phyloP scores from a whole-genome alignment of 2,329 filamentous ascomycete species.

The Monascus ruber region DNA sequence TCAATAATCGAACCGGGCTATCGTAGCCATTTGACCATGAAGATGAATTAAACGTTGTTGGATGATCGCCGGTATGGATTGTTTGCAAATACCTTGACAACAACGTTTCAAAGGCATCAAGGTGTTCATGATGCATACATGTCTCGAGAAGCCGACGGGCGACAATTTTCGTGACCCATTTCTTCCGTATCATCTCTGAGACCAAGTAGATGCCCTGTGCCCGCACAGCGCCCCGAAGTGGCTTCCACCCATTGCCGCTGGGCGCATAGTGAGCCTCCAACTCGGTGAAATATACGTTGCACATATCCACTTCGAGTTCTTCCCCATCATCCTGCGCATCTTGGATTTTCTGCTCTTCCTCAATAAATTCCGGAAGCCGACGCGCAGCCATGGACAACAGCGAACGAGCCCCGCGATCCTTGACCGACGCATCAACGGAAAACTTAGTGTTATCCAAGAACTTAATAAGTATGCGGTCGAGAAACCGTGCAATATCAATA shows the following conservation, averaged over 20 bases:
- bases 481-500: conserved; percentile 22
- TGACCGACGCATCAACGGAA: conserved; percentile 1
- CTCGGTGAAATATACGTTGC: conserved; percentile 31
- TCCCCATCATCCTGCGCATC: conserved; percentile 20
- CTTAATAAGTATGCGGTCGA: conserved; percentile 25
- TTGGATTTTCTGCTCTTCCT: conserved; percentile 24
- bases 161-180: conserved; percentile 23
- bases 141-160: conserved; percentile 22
- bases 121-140: conserved; percentile 17
- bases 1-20: conserved; percentile 20
- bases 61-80: conserved; percentile 18
- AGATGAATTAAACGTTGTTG: conserved; percentile 14
- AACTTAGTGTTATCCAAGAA: conserved; percentile 25
- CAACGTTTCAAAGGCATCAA: conserved; percentile 26
- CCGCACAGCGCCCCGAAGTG: conserved; percentile 30
- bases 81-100: conserved; percentile 21
- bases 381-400: conserved; percentile 26
- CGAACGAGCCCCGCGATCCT: conserved; percentile 19
- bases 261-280: conserved; percentile 28
- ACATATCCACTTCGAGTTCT: conserved; percentile 28
- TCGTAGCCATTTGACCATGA: conserved; percentile 8
- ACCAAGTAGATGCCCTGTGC: conserved; percentile 29
- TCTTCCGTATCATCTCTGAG: conserved; percentile 23
- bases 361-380: conserved; percentile 27
- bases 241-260: conserved; percentile 25